These are phyloP conservation scores for Microbotryomycetes sp. DNA, from an alignment of 1,284 basidiomycete species.

Conservation along the genomic window DNA sequence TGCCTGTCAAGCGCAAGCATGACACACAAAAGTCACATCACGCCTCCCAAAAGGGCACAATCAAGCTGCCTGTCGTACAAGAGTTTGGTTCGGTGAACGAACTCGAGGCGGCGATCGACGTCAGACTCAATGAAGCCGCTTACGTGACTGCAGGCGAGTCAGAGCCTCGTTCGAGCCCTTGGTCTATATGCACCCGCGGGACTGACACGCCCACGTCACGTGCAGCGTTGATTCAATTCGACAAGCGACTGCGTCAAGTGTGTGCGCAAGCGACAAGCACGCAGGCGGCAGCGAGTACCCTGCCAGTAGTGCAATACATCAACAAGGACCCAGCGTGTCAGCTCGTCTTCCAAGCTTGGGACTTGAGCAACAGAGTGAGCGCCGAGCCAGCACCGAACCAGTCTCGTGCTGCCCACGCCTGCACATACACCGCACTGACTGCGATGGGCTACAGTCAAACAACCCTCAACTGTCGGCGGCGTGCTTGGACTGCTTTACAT, in stretches of 20 bases:
- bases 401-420: neutral
- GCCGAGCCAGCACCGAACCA: neutral
- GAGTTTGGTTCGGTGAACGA: slow-evolving; percentile 13
- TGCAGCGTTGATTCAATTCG: slow-evolving; percentile 19
- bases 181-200: too few species aligned
- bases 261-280: slow-evolving; percentile 16
- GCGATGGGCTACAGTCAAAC: slow-evolving; percentile 15
- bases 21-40: too few species aligned
- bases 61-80: slow-evolving; percentile 6
- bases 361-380: slow-evolving; percentile 27
- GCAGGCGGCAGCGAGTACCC: slow-evolving; percentile 1
- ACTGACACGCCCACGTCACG: neutral
- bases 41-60: too few species aligned
- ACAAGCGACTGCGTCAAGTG: slow-evolving; percentile 13
- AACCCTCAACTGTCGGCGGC: slow-evolving; percentile 24
- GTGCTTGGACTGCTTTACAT: slow-evolving; percentile 24
- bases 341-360: slow-evolving; percentile 27
- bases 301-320: slow-evolving; percentile 25
- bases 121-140: slow-evolving; percentile 2
- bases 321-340: slow-evolving; percentile 16
- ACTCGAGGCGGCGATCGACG: slow-evolving; percentile 17
- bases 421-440: too few species aligned
- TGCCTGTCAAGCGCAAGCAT: too few species aligned
- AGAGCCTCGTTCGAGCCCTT: too few species aligned
- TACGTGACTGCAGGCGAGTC: slow-evolving; percentile 12